A percentile compares a stretch with the other conserved stretches of the same genome.
Conservation (phyloP, 2,329 filamentous ascomycete genomes). For the Metarhizium anisopliae region DNA sequence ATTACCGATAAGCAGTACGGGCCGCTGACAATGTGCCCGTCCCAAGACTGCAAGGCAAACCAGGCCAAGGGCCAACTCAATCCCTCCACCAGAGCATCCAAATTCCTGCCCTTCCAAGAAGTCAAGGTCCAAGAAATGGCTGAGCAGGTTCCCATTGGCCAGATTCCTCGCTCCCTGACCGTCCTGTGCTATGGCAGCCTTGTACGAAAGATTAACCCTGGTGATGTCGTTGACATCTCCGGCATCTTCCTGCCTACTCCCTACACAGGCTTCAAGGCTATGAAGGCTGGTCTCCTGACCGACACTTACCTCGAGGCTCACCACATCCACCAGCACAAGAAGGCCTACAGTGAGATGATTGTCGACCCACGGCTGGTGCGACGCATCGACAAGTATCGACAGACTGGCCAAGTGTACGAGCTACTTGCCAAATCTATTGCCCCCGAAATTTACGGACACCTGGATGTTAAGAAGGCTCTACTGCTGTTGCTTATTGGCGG, state of each 20-base stretch:
- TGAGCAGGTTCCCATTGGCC: conserved; percentile 96
- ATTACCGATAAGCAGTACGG: conserved; percentile 85
- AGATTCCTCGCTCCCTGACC: conserved; percentile 88
- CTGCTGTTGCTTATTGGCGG: conserved; percentile 92
- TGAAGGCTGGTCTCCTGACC: conserved; percentile 89
- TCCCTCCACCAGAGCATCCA: conserved; percentile 89
- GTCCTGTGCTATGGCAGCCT: conserved; percentile 82
- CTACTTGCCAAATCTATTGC: conserved; percentile 93
- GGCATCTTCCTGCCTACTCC: conserved; percentile 95
- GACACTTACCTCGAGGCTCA: conserved; percentile 97
- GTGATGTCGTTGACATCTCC: conserved; percentile 87
- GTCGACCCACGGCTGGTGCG: conserved; percentile 72
- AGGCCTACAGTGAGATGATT: conserved; percentile 87
- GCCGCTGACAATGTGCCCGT: conserved; percentile 79
- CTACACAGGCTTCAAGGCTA: conserved; percentile 98
- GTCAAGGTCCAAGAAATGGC: conserved; percentile 98
- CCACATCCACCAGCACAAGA: conserved; percentile 91
- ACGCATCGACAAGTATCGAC: conserved; percentile 76
- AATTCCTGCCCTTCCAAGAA: conserved; percentile 96
- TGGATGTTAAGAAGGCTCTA: conserved; percentile 96
- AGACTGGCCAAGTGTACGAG: conserved; percentile 89
- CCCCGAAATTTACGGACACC: conserved; percentile 91
- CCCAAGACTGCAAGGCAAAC: conserved; percentile 80
- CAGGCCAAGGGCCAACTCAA: conserved; percentile 91
- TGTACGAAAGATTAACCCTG: conserved; percentile 80